A percentile compares a stretch with the other conserved stretches of the same genome.
These are phyloP conservation scores for Leucocoprinus sp. DNA, from an alignment of 768 basidiomycete genomes.

Conservation along the genomic window DNA sequence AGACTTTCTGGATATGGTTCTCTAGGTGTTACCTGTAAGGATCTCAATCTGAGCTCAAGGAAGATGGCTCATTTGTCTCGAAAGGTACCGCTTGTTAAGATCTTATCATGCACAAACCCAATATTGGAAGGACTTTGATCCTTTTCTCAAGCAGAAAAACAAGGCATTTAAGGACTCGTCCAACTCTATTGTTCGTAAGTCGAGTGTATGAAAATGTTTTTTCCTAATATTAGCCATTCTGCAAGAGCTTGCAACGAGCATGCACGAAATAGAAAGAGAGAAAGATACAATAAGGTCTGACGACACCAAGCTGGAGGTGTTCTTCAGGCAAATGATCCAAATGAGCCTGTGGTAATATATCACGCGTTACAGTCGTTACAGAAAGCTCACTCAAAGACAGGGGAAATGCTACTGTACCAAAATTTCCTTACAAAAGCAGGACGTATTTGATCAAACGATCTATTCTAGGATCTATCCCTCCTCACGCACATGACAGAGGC, in stretches of 20 bases:
- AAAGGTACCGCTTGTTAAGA: constrained; percentile 77
- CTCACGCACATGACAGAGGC: constrained; percentile 77
- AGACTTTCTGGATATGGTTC: not conserved
- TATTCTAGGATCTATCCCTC: constrained; percentile 78
- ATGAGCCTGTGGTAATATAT: constrained; percentile 76
- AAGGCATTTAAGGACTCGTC: constrained; percentile 76
- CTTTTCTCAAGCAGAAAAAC: constrained; percentile 74
- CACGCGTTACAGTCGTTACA: not conserved
- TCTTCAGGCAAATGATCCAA: constrained; percentile 83
- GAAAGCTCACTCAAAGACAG: constrained; percentile 27
- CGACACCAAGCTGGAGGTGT: constrained; percentile 44
- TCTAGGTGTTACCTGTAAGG: constrained; percentile 8
- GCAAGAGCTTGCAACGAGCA: constrained; percentile 64
- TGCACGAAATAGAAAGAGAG: constrained; percentile 55
- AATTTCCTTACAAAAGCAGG: not conserved
- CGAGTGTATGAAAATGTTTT: no score
- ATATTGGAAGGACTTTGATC: constrained; percentile 74
- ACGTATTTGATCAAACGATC: not conserved
- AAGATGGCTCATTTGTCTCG: not conserved
- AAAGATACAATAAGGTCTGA: constrained; percentile 37
- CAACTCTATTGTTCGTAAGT: constrained; percentile 68
- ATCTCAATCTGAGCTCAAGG: not conserved
- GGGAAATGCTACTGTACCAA: constrained; percentile 86
- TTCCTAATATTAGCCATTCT: not conserved
- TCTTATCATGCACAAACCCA: constrained; percentile 59